Evolutionary conservation across 75 land plant genomes (phyloP).

Genomic region (Chamaecyparis obtusa): DNA sequence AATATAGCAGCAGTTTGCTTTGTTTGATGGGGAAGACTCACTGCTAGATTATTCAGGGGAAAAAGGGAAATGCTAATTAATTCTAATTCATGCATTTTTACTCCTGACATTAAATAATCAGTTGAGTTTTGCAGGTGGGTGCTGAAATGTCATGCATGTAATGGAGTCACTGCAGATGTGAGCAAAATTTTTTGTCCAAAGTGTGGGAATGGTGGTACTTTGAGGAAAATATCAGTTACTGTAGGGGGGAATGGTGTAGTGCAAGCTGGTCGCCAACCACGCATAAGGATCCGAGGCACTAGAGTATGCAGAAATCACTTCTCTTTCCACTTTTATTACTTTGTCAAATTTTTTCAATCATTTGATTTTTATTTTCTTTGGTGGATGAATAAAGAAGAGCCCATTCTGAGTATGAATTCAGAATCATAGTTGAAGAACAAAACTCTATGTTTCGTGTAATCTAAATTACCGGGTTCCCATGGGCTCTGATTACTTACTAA

Average conservation of each 20-base stretch:
- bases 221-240: conserved; percentile 80
- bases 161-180: conserved; percentile 70
- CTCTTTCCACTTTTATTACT: neutral
- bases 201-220: conserved; percentile 94
- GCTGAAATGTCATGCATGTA: conserved; percentile 92
- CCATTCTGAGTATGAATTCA: neutral
- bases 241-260: conserved; percentile 84
- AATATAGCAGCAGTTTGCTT: neutral
- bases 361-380: neutral
- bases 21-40: neutral
- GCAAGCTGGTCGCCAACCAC: conserved; percentile 57
- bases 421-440: neutral
- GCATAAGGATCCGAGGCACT: conserved; percentile 72
- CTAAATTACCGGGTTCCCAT: too few relatives aligned
- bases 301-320: conserved; percentile 41
- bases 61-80: neutral
- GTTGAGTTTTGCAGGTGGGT: conserved; percentile 63
- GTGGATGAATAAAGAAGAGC: neutral
- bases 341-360: neutral
- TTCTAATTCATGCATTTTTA: neutral
- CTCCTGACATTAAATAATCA: neutral
- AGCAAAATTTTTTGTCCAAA: conserved; percentile 91
- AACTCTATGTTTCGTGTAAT: neutral
- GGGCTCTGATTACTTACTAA: too few relatives aligned
- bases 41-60: neutral